A percentile compares a stretch with the other conserved stretches of the same genome.
Conservation (phyloP, 2,329 filamentous ascomycete genomes). For the Cryphonectria naterciae region DNA sequence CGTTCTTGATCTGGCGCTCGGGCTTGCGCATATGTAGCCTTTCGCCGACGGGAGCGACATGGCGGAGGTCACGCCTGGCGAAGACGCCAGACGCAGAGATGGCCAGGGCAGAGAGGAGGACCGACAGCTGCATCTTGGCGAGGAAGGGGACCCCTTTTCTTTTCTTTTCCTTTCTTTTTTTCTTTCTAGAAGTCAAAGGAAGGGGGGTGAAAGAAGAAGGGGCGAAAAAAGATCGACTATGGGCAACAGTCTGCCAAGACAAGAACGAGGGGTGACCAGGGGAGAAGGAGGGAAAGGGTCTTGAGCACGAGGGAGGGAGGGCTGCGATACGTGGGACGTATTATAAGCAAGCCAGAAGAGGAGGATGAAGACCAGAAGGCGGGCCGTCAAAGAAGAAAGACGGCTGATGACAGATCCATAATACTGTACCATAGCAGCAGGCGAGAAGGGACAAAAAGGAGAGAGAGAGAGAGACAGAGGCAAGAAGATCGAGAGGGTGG, state of each 20-base stretch:
- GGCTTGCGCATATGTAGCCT: slow-evolving; percentile 17
- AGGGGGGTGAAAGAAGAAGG: neutral
- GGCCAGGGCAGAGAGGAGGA: slow-evolving; percentile 17
- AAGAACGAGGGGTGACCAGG: slow-evolving; percentile 1
- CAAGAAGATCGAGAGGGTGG: neutral
- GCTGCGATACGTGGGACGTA: neutral
- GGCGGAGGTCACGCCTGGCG: slow-evolving; percentile 21
- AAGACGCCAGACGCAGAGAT: slow-evolving; percentile 14
- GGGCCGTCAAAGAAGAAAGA: neutral
- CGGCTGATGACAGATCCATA: neutral
- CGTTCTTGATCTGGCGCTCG: slow-evolving; percentile 11
- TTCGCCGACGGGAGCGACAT: slow-evolving; percentile 20
- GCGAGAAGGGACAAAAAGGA: too few species aligned
- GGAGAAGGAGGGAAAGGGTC: neutral
- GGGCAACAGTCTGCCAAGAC: neutral
- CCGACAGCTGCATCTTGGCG: slow-evolving; percentile 21
- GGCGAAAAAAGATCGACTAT: neutral
- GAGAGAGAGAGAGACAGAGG: too few species aligned
- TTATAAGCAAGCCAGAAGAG: neutral
- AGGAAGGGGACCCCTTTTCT: neutral
- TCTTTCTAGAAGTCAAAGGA: too few species aligned
- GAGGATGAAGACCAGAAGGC: neutral
- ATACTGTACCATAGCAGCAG: too few species aligned
- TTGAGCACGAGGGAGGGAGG: neutral
- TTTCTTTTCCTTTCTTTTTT: neutral